phyloP scores from a whole-genome alignment of 2,329 filamentous ascomycete genomes.

The Xylaria sp. region DNA sequence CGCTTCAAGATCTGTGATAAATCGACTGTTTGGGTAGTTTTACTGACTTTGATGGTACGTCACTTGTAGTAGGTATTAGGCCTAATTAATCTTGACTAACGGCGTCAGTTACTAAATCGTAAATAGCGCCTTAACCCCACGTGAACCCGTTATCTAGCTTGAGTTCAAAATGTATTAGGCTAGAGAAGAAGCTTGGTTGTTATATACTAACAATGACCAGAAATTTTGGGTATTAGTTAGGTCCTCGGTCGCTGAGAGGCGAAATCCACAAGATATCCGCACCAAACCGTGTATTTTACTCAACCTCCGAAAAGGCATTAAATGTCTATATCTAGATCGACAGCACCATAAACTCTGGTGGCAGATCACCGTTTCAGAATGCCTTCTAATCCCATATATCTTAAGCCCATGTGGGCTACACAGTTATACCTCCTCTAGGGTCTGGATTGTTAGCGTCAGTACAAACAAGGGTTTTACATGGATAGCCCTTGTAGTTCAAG shows the following conservation, averaged over 20 bases:
- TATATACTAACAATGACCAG: not conserved
- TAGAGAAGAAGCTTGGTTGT: not conserved
- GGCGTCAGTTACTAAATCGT: not conserved
- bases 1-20: too few species aligned
- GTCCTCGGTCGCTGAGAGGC: not conserved
- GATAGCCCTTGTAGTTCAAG: too few species aligned
- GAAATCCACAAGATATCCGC: not conserved
- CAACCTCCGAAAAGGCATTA: not conserved
- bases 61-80: not conserved
- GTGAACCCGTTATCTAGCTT: not conserved
- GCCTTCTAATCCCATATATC: constrained; percentile 2
- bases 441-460: too few species aligned
- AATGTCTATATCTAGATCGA: constrained; percentile 29
- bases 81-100: not conserved
- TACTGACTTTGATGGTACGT: not conserved
- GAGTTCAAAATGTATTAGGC: too few species aligned
- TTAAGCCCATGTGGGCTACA: not conserved
- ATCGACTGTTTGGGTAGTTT: not conserved
- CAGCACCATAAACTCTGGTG: constrained; percentile 22
- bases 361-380: constrained; percentile 32
- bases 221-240: not conserved
- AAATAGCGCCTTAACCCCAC: constrained; percentile 1
- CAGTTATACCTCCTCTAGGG: too few species aligned
- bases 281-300: not conserved
- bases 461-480: too few species aligned